Conservation (phyloP, 2,329 filamentous ascomycete species). For the Nannizziopsis barbatae region DNA sequence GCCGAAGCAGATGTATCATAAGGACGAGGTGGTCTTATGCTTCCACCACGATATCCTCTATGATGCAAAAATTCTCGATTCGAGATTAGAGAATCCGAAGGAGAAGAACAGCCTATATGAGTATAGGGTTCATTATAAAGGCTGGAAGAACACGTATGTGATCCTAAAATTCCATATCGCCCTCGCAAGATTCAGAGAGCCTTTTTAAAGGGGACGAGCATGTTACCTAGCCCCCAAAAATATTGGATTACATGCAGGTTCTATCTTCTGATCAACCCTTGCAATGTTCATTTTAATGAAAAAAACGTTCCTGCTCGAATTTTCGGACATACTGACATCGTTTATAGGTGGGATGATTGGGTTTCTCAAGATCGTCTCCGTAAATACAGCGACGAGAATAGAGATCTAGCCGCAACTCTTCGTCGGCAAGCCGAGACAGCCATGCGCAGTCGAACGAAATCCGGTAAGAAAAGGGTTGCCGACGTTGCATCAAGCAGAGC, state of each 20-base stretch:
- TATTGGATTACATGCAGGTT: too few species aligned
- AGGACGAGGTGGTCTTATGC: constrained; percentile 88
- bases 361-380: constrained; percentile 85
- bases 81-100: constrained; percentile 49
- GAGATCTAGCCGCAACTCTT: constrained; percentile 59
- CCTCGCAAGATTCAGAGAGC: too few species aligned
- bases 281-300: too few species aligned
- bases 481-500: constrained; percentile 35
- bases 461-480: constrained; percentile 30
- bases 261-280: too few species aligned
- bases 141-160: constrained; percentile 91
- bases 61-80: constrained; percentile 87
- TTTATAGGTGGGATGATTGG: constrained; percentile 85
- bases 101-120: constrained; percentile 65
- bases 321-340: too few species aligned
- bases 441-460: constrained; percentile 24
- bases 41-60: constrained; percentile 97
- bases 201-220: too few species aligned
- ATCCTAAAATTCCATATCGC: neutral
- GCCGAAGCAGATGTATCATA: constrained; percentile 44
- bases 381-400: constrained; percentile 91
- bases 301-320: too few species aligned
- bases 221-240: too few species aligned
- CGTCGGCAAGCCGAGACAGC: constrained; percentile 33
- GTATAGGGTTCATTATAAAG: constrained; percentile 96